Conservation (phyloP, 305 asterid genomes). For the Fraxinus nigra region DNA sequence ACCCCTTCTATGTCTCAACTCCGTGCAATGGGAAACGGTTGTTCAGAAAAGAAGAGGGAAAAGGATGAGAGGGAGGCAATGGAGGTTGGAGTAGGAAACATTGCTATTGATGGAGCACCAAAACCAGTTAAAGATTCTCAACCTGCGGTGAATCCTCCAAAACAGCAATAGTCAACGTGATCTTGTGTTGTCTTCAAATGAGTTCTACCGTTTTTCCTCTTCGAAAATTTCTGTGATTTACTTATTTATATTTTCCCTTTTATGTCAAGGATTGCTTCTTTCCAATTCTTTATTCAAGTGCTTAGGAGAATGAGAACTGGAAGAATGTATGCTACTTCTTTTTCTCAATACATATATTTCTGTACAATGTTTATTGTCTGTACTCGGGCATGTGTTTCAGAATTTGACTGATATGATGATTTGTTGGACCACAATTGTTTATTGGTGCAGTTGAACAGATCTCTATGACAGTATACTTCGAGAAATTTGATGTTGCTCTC, state of each 20-base stretch:
- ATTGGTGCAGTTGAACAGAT: constrained; percentile 1
- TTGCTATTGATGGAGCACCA: constrained; percentile 34
- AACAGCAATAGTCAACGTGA: not conserved
- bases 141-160: constrained; percentile 21
- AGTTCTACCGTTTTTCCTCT: not conserved
- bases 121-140: constrained; percentile 22
- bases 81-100: constrained; percentile 39
- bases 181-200: not conserved
- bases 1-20: constrained; percentile 28
- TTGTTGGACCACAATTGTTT: constrained; percentile 18
- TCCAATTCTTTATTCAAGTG: not conserved
- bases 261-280: not conserved
- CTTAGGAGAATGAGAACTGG: not conserved
- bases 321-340: not conserved
- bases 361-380: not conserved
- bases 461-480: not conserved
- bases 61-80: constrained; percentile 38
- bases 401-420: not conserved
- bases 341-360: not conserved
- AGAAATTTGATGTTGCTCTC: not conserved
- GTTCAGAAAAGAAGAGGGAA: constrained; percentile 29
- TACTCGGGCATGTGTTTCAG: not conserved
- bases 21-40: constrained; percentile 22
- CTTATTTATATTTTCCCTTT: not conserved
- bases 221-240: not conserved